Percentiles rank a stretch among this genome's conserved stretches.
Conservation (phyloP, 306 rosid species). For the Astragalus glycyphyllos region DNA sequence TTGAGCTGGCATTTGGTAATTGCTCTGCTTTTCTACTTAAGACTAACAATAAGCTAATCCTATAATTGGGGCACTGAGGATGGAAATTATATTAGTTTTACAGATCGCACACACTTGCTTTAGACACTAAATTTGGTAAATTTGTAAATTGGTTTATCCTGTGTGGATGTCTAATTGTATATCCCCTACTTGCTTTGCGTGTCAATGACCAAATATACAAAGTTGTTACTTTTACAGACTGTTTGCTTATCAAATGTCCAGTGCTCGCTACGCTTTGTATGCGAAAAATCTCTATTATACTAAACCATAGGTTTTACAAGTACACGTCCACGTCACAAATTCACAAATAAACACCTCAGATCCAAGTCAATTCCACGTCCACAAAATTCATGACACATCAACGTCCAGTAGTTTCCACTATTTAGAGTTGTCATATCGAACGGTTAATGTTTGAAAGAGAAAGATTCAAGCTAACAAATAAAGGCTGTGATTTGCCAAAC, state of each 20-base stretch:
- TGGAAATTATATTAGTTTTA: not conserved
- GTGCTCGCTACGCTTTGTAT: not conserved
- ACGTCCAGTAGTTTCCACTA: no score
- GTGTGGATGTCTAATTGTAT: not conserved
- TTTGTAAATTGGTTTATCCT: not conserved
- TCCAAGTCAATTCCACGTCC: no score
- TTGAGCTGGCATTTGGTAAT: slow-evolving; percentile 28
- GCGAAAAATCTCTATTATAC: no score
- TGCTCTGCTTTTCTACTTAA: not conserved
- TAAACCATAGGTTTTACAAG: no score
- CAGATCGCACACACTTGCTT: not conserved
- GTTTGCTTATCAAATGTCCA: not conserved
- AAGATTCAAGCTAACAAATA: no score
- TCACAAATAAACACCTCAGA: no score
- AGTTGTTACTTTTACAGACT: slow-evolving; percentile 6
- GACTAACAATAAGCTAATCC: not conserved
- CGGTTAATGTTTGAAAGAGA: no score
- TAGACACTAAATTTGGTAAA: not conserved
- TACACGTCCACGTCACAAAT: no score
- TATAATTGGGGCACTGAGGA: not conserved
- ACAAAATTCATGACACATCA: no score
- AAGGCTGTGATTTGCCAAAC: no score
- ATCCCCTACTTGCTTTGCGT: not conserved
- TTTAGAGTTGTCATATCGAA: no score
- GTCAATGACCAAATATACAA: not conserved